phyloP scores from a whole-genome alignment of 805 yeast genomes.

The Metschnikowia lunata region DNA sequence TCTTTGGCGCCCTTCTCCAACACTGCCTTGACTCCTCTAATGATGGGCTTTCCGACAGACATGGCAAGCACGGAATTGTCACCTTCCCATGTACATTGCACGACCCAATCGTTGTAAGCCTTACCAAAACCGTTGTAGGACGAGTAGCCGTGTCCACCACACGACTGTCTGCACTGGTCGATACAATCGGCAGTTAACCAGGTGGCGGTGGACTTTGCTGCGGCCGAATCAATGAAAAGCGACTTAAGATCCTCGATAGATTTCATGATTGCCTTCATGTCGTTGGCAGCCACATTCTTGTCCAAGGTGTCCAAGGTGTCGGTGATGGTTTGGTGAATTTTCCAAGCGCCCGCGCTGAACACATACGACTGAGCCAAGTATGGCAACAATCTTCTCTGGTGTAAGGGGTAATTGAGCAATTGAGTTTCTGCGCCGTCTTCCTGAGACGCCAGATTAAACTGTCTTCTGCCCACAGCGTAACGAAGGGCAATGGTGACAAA shows the following conservation, averaged over 20 bases:
- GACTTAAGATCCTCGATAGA: constrained; percentile 15
- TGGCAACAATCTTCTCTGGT: constrained; percentile 20
- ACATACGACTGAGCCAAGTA: constrained; percentile 20
- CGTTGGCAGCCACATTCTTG: constrained; percentile 13
- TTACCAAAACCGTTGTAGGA: constrained; percentile 19
- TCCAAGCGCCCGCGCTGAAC: constrained; percentile 17
- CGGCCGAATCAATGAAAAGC: constrained; percentile 18
- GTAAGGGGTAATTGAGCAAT: constrained; percentile 21
- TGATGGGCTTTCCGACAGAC: constrained; percentile 20
- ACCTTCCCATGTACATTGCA: constrained; percentile 23
- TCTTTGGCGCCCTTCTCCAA: constrained; percentile 15
- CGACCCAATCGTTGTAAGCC: constrained; percentile 21
- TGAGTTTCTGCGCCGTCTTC: constrained; percentile 21
- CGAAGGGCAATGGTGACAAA: constrained; percentile 19
- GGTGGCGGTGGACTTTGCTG: constrained; percentile 19
- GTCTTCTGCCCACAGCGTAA: constrained; percentile 20
- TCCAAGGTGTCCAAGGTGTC: constrained; percentile 16
- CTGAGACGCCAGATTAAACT: constrained; percentile 20
- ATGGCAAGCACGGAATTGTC: constrained; percentile 21
- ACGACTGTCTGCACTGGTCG: constrained; percentile 20
- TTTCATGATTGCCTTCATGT: constrained; percentile 13
- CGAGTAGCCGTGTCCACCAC: constrained; percentile 23
- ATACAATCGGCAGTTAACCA: constrained; percentile 22
- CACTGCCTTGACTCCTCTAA: constrained; percentile 14
- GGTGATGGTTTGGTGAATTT: constrained; percentile 13